phyloP scores from a whole-genome alignment of 352 stramenopile species.

The Pythium sukuiense region DNA sequence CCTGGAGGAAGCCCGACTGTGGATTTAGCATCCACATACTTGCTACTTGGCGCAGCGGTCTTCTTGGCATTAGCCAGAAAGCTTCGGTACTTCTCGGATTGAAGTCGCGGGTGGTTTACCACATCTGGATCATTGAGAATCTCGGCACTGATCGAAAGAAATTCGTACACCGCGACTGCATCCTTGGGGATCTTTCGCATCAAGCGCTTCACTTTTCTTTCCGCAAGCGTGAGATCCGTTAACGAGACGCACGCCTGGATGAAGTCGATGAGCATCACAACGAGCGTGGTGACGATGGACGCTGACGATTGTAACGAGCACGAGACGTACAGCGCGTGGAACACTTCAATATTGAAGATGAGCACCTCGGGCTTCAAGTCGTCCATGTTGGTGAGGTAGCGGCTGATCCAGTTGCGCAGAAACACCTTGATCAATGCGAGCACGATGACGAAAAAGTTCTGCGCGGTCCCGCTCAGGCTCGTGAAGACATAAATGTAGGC shows the following conservation, averaged over 20 bases:
- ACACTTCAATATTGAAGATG: conserved; percentile 55
- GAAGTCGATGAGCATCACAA: conserved; percentile 34
- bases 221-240: conserved; percentile 9
- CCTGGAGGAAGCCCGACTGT: background rate
- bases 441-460: conserved; percentile 36
- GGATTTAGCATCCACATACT: background rate
- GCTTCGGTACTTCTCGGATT: background rate
- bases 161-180: background rate
- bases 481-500: conserved; percentile 45
- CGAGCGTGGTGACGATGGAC: conserved; percentile 23
- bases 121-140: conserved; percentile 13
- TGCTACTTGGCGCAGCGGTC: background rate
- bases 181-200: conserved; percentile 18
- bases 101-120: background rate
- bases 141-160: conserved; percentile 6
- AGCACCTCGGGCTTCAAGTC: conserved; percentile 43
- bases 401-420: conserved; percentile 37
- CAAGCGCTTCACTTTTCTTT: conserved; percentile 8
- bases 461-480: conserved; percentile 1
- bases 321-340: conserved; percentile 42
- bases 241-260: conserved; percentile 32
- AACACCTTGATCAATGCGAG: conserved; percentile 44
- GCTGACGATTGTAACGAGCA: conserved; percentile 33
- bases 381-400: conserved; percentile 25
- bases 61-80: background rate